These are phyloP conservation scores for Debaryomyces castellii DNA, from an alignment of 805 yeast species.

Conservation along the genomic window DNA sequence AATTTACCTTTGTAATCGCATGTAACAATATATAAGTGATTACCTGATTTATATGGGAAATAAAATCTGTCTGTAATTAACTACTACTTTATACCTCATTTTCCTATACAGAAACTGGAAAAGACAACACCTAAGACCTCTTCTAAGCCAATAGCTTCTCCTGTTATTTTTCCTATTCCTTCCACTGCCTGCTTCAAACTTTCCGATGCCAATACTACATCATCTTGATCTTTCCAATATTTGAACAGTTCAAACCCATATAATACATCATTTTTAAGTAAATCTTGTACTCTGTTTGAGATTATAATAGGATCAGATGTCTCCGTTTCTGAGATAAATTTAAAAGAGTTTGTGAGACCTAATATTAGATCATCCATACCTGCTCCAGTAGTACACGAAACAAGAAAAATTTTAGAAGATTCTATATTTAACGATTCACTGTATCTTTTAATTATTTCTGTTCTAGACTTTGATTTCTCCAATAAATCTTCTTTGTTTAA, in stretches of 20 bases:
- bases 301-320: slow-evolving; percentile 66
- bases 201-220: slow-evolving; percentile 79
- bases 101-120: slow-evolving; percentile 91
- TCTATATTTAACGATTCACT: slow-evolving; percentile 12
- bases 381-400: slow-evolving; percentile 60
- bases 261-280: slow-evolving; percentile 72
- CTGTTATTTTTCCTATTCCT: slow-evolving; percentile 91
- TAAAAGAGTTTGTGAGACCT: slow-evolving; percentile 46
- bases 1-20: slow-evolving; percentile 31
- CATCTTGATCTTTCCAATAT: slow-evolving; percentile 50
- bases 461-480: background rate
- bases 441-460: slow-evolving; percentile 1
- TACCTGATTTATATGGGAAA: background rate
- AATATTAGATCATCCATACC: slow-evolving; percentile 56
- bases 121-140: slow-evolving; percentile 90
- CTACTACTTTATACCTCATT: slow-evolving; percentile 35
- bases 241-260: slow-evolving; percentile 70
- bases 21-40: slow-evolving; percentile 21
- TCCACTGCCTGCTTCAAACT: slow-evolving; percentile 70
- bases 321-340: slow-evolving; percentile 47
- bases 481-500: slow-evolving; percentile 63
- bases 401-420: slow-evolving; percentile 16
- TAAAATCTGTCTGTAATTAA: background rate
- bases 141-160: slow-evolving; percentile 83
- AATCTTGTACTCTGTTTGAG: slow-evolving; percentile 74